These are phyloP conservation scores for Adenanthera pavonina DNA, from an alignment of 306 rosid genomes.

Conservation along the genomic window DNA sequence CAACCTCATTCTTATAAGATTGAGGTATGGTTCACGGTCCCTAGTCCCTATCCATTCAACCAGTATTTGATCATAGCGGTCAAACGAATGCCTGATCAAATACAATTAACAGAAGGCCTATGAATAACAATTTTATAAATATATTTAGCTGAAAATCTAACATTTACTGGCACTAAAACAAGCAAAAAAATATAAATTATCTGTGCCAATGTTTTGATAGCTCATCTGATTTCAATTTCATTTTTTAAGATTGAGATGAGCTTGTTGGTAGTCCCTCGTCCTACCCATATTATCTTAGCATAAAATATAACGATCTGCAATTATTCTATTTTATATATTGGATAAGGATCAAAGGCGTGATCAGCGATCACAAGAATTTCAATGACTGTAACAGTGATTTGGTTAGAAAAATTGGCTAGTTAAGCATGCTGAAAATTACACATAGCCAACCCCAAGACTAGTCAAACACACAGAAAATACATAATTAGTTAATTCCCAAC, in stretches of 20 bases:
- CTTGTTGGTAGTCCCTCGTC: not conserved
- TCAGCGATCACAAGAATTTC: not conserved
- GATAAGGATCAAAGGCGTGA: slow-evolving; percentile 30
- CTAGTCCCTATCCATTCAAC: not conserved
- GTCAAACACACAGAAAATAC: slow-evolving; percentile 33
- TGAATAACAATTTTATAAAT: not conserved
- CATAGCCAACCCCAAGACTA: slow-evolving; percentile 12
- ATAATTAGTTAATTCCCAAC: slow-evolving; percentile 19
- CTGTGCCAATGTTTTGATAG: not conserved
- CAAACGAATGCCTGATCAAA: not conserved
- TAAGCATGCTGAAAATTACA: slow-evolving; percentile 28
- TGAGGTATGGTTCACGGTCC: not conserved
- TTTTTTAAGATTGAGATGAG: not conserved
- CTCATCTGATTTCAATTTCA: not conserved
- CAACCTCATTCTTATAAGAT: not conserved
- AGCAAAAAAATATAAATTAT: not conserved
- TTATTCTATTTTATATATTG: not conserved
- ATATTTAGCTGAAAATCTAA: not conserved
- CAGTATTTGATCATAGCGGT: not conserved
- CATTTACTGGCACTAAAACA: not conserved
- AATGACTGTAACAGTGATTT: slow-evolving; percentile 35
- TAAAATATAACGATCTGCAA: not conserved
- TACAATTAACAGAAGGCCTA: not conserved
- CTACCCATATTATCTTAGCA: not conserved
- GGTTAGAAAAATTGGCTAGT: slow-evolving; percentile 42